Percentiles rank a stretch among this genome's conserved stretches.
These are phyloP conservation scores for Paratrypanosoma confusum DNA, from an alignment of 208 protist genomes.

Conservation along the genomic window DNA sequence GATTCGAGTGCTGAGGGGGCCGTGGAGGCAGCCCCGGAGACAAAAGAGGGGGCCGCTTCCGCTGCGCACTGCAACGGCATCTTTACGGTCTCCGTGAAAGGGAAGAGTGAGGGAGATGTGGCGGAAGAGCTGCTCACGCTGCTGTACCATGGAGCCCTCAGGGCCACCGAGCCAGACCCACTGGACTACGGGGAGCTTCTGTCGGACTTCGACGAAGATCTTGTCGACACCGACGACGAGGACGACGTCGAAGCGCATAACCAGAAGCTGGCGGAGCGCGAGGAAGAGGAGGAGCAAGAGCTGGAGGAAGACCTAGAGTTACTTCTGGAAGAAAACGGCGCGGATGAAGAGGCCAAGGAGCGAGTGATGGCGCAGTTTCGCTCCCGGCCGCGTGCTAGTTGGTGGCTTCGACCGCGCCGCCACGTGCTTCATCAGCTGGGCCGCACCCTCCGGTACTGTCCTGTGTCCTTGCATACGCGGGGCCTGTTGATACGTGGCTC, in stretches of 20 bases:
- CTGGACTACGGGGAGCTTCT: not conserved
- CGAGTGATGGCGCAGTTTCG: not conserved
- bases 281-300: slow-evolving; percentile 24
- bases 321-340: not conserved
- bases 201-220: slow-evolving; percentile 26
- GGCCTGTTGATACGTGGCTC: slow-evolving; percentile 55
- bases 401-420: slow-evolving; percentile 25
- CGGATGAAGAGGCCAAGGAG: slow-evolving; percentile 8
- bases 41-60: not conserved
- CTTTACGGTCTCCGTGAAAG: not conserved
- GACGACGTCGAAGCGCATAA: slow-evolving; percentile 41
- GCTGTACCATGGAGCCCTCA: not conserved
- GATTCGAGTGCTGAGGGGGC: not conserved
- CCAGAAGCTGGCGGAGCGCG: too few species aligned
- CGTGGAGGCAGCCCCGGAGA: not conserved
- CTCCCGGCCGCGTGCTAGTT: not conserved
- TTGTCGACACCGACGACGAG: slow-evolving; percentile 31
- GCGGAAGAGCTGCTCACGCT: not conserved
- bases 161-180: not conserved
- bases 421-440: slow-evolving; percentile 80
- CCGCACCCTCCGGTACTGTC: slow-evolving; percentile 63
- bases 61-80: not conserved
- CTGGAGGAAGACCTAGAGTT: slow-evolving; percentile 27
- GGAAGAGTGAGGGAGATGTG: not conserved
- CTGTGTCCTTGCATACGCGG: slow-evolving; percentile 62